phyloP scores from a whole-genome alignment of 345 rosid species.

The Moringa oleifera region DNA sequence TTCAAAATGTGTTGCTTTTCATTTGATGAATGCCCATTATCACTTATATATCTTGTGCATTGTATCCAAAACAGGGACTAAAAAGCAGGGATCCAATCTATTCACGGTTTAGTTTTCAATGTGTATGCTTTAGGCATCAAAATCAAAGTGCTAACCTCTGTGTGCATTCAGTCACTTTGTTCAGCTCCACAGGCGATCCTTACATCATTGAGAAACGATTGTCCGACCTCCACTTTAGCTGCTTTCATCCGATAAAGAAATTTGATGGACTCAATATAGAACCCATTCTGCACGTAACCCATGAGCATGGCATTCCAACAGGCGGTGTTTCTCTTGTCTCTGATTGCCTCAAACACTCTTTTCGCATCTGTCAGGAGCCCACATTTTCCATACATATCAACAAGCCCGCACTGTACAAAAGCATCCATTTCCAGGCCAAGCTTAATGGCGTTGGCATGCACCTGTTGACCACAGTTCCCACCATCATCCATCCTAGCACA shows the following conservation, averaged over 20 bases:
- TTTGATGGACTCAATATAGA: slow-evolving; percentile 49
- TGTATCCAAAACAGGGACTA: too few species aligned
- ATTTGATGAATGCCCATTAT: too few species aligned
- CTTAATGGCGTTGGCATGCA: slow-evolving; percentile 54
- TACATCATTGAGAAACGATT: slow-evolving; percentile 31
- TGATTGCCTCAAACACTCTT: slow-evolving; percentile 31
- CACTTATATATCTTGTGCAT: too few species aligned
- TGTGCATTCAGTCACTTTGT: too few species aligned
- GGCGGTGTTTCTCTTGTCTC: slow-evolving; percentile 20
- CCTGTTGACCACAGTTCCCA: slow-evolving; percentile 43
- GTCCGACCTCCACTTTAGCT: slow-evolving; percentile 32
- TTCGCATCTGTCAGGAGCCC: slow-evolving; percentile 44
- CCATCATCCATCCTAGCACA: slow-evolving; percentile 40
- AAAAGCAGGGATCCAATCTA: too few species aligned
- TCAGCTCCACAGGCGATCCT: slow-evolving; percentile 23
- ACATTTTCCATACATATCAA: slow-evolving; percentile 61
- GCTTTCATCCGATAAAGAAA: slow-evolving; percentile 64
- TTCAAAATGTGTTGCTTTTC: too few species aligned
- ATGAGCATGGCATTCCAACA: slow-evolving; percentile 60
- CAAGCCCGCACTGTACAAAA: slow-evolving; percentile 39
- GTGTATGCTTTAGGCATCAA: too few species aligned
- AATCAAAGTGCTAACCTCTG: too few species aligned
- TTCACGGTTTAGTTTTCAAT: too few species aligned
- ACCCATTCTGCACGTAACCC: slow-evolving; percentile 42
- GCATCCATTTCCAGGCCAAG: slow-evolving; percentile 43